Base-by-base conservation (phyloP, 257 asterid species). In the Salvia rosmarinus region DNA sequence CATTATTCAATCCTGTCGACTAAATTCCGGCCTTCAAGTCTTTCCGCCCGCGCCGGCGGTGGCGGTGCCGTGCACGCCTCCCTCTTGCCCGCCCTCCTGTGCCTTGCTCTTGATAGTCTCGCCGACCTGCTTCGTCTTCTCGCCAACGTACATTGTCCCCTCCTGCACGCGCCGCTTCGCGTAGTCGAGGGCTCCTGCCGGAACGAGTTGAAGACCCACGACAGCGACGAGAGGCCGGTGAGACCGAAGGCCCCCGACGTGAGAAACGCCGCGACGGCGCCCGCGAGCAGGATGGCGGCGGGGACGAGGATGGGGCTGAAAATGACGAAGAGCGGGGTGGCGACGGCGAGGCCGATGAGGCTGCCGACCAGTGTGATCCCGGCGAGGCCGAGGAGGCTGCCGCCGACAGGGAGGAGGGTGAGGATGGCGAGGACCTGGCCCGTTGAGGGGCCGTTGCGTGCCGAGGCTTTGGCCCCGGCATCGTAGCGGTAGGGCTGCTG, bases 181-280 rank as follows among this genome's bases (percentile, higher is more conserved):
- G 10, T 66, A 72, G 9, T 86, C 94, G 73, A 88, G 1, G 86
- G 88, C 35, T 84, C 95, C 4, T 82, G 85, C 47, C 88, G 66
- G 79, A 90, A 84, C 68, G 74, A 74, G 47, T 81, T 92, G 69
- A 88, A 39, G 3, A 88, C 90, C 92, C 92, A 89, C 19, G 96
- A 87, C 0, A 92, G 79, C 8, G 98, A 87, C n/a, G 96, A 84
- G 4, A 92, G 85, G 0, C 97, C 97, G 5, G 95, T 87, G 4
- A 90, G 73, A 13, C 97, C 97, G 39, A 92, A 87, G 1, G 96
- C 97, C 0, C 98, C 96, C 0, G 97, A 92, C 1, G 97, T 77
- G 9, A 92, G 23, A 34, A 90, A 79, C 1, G 93, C 98, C 1
- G 86, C 63, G 4, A 90, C 93, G 1, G 96, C 82, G 7, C 90